Base-by-base conservation (phyloP, 352 stramenopile genomes). In the Phytophthora agathidicida region DNA sequence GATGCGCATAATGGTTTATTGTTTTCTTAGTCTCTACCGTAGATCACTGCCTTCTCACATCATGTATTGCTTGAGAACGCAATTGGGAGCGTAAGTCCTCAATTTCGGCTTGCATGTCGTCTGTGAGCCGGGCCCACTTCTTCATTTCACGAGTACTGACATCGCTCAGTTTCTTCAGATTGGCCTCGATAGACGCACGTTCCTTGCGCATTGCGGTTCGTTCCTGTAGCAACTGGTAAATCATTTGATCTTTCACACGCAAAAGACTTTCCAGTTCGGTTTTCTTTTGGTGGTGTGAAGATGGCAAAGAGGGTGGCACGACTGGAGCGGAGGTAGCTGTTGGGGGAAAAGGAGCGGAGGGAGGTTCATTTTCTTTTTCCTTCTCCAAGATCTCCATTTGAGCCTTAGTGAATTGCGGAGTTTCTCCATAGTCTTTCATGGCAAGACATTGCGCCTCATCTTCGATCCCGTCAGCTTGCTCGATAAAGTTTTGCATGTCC, bases 101-200 rank as follows among this genome's bases (percentile, higher is more conserved):
- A 10, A 93, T 94, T 47, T 94, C 85, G 13, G 48, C 48, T 59
- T 92, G 83, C 85, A 93, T 94, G 14, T 93, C 83, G 52, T 93
- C 83, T 1, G 85, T 93, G 2, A 94, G 75, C 42, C 68, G 54
- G 1, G 85, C 75, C 85, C 85, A 94, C 37, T 94, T 94, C 23
- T 87, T 72, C 83, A 94, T 94, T 35, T 94, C 83, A 1, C 82
- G 55, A 0, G 83, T 89, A 44, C 83, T 94, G 31, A 93, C 59
- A 3, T 83, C 66, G 19, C 73, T 93, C 30, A 94, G 47, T 9
- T 89, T 73, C 11, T 86, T 74, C 3, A 93, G 57, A 41, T 86
- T 77, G 3, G 65, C 31, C 54, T 93, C 81, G 17, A 81, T 51
- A 7, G 70, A 54, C 8, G 73, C 58, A 9, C 73, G 75, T 38